These are phyloP conservation scores for Syzygium syzygioides DNA, from an alignment of 441 rosid species.

Conservation along the genomic window DNA sequence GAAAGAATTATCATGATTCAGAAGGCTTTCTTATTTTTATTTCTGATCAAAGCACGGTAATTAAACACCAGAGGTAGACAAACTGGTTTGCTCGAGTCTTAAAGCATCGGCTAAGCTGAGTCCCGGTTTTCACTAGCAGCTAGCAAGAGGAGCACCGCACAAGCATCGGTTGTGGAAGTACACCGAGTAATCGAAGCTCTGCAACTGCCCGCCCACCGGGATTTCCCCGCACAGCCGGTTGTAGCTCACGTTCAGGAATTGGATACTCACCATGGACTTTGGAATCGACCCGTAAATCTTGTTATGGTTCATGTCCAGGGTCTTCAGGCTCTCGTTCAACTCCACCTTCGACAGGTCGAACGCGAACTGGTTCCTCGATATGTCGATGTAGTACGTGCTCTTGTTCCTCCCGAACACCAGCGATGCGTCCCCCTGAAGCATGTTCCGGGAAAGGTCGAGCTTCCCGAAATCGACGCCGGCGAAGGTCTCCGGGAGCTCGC, in stretches of 20 bases:
- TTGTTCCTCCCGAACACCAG: neutral
- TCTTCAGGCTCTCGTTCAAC: neutral
- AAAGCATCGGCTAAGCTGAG: neutral
- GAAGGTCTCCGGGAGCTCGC: neutral
- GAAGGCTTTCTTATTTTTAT: neutral
- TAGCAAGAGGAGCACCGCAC: conserved; percentile 12
- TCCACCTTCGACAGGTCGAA: neutral
- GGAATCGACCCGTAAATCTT: neutral
- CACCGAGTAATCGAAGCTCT: neutral
- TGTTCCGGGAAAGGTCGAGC: neutral
- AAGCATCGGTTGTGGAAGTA: conserved; percentile 1
- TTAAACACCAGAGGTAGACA: neutral
- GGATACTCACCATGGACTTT: neutral
- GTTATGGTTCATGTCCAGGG: neutral
- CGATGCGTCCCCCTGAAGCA: neutral
- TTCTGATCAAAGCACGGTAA: neutral
- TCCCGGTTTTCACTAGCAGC: conserved; percentile 30
- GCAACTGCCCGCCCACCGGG: neutral
- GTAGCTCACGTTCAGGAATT: neutral
- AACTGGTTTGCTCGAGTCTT: neutral
- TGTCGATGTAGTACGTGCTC: neutral
- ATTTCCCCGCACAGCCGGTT: neutral
- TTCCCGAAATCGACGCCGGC: neutral
- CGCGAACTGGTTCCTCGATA: neutral
- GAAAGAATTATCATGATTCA: neutral